Base-by-base conservation (phyloP, 176 grass and related monocot genomes). In the Phyllostachys edulis region DNA sequence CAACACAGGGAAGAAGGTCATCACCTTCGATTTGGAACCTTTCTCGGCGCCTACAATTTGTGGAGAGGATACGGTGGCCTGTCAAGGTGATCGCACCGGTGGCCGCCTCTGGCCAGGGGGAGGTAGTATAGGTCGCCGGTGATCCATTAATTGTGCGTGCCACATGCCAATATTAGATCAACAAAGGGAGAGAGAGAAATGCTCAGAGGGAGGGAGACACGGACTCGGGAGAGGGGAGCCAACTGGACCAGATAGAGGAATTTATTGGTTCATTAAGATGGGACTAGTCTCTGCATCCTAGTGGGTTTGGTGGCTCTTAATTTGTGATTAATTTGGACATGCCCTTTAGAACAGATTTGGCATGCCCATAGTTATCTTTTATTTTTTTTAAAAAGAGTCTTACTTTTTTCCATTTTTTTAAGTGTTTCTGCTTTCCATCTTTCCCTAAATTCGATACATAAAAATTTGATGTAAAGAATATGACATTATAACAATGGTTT, bases 1-100 rank as follows among this genome's bases (percentile, higher is more conserved):
- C 34, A 56, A 29, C 45, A 55, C 3, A 23, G 34, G 44, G 78
- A 49, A 80, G 21, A 47, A 67, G 18, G n/a, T 38, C 52, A 27
- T 63, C 27, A 82, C 79, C 83, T 90, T 45, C 3, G 26, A 32
- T 70, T 52, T 69, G 57, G 46, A 63, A 11, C 55, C 57, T 60
- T 65, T 38, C 37, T 67, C 65, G 23, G 37, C 15, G 55, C 40
- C 60, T 41, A 59, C 12, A 38, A 32, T 64, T 52, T 61, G 18
- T 6, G 50, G 36, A 51, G 6, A 80, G 16, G 42, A 20, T 23
- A 24, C 34, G 65, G 71, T 55, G 38, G 21, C 27, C 66, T 78
- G 46, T 80, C 51, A 63, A 68, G 49, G 44, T 6, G 63, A 69
- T 41, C 75, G 7, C 67, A 50, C 41, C 69, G 40, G 76, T 36